These are phyloP conservation scores for Chlorella sorokiniana DNA, from an alignment of 139 green algal species.

Conservation along the genomic window DNA sequence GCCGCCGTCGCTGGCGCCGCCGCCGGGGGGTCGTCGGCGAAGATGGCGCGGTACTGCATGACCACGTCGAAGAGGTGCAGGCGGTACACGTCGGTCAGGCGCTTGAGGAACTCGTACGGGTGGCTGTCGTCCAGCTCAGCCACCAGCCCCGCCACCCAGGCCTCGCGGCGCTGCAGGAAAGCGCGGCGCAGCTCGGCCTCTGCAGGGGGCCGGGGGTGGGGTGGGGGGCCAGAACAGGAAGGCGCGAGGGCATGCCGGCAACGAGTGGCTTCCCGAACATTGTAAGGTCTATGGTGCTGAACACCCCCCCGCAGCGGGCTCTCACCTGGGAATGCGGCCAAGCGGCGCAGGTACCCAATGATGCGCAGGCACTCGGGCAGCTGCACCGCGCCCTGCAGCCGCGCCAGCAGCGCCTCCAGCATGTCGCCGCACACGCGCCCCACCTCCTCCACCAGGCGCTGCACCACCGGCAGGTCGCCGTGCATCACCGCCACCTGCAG, in stretches of 20 bases:
- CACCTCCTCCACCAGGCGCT: slow-evolving; percentile 71
- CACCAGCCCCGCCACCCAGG: slow-evolving; percentile 74
- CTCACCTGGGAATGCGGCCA: slow-evolving; percentile 73
- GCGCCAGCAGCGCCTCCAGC: slow-evolving; percentile 83
- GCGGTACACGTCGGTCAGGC: slow-evolving; percentile 93
- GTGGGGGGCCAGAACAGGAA: background rate
- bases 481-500: slow-evolving; percentile 40
- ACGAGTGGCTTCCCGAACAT: background rate
- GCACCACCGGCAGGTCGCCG: slow-evolving; percentile 65
- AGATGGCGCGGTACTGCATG: slow-evolving; percentile 98
- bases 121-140: slow-evolving; percentile 78
- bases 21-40: slow-evolving; percentile 71
- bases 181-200: slow-evolving; percentile 74
- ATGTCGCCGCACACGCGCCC: slow-evolving; percentile 67
- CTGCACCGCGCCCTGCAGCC: slow-evolving; percentile 77
- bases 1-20: slow-evolving; percentile 50
- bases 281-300: background rate
- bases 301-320: background rate
- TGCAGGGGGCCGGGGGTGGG: slow-evolving; percentile 5
- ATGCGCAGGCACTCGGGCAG: slow-evolving; percentile 93
- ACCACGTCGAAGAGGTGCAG: slow-evolving; percentile 98
- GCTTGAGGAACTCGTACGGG: slow-evolving; percentile 87
- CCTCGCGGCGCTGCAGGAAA: slow-evolving; percentile 84
- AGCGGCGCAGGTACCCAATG: slow-evolving; percentile 91
- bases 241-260: background rate